Evolutionary conservation across 2,329 filamentous ascomycete genomes (phyloP).

Genomic region (Alternaria brassicae): DNA sequence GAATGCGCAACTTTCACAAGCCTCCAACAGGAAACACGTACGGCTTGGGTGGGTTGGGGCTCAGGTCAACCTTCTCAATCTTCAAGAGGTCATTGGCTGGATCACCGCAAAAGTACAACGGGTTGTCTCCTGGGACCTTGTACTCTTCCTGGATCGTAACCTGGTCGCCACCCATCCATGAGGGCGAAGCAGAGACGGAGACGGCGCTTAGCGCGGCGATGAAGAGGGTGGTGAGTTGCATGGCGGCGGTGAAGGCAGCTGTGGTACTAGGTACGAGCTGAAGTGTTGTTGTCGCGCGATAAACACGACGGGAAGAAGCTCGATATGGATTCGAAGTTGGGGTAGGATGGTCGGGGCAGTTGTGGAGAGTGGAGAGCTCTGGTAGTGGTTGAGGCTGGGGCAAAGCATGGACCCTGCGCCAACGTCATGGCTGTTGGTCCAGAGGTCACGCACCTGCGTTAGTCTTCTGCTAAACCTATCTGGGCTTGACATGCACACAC

Average conservation of each 20-base stretch:
- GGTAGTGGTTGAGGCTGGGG: conserved; percentile 14
- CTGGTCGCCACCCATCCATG: conserved; percentile 54
- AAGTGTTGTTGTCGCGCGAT: neutral
- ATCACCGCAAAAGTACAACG: conserved; percentile 78
- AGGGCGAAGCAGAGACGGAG: conserved; percentile 50
- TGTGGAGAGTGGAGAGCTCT: conserved; percentile 13
- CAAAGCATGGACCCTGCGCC: conserved; percentile 14
- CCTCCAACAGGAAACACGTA: conserved; percentile 61
- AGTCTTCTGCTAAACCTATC: conserved; percentile 2
- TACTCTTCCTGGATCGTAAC: conserved; percentile 60
- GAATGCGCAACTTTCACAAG: neutral
- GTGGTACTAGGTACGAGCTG: neutral
- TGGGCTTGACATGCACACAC: conserved; percentile 1
- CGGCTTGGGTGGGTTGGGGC: conserved; percentile 86
- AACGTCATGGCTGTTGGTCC: conserved; percentile 13
- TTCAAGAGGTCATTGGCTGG: conserved; percentile 73
- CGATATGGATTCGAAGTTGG: neutral
- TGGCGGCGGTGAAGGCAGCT: conserved; percentile 22
- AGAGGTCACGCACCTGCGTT: conserved; percentile 6
- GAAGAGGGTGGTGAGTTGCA: conserved; percentile 49
- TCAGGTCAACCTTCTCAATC: conserved; percentile 80
- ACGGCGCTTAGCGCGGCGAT: conserved; percentile 55
- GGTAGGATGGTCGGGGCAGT: conserved; percentile 1
- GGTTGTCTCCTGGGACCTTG: conserved; percentile 83
- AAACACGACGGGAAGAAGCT: neutral